phyloP scores from a whole-genome alignment of 169 alveolate genomes.

The Theileria parva region DNA sequence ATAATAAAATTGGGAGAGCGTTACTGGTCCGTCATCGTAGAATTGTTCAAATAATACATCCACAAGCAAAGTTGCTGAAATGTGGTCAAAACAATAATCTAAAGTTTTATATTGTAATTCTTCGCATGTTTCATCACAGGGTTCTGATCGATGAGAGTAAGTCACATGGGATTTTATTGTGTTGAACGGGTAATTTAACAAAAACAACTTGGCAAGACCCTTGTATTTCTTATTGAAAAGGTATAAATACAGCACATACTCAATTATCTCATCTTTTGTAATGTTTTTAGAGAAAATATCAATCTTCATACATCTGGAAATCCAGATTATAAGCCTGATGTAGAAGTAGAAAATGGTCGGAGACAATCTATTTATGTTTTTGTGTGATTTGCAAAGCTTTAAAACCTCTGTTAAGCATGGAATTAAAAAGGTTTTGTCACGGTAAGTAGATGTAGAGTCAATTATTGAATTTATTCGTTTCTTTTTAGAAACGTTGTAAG shows the following conservation, averaged over 20 bases:
- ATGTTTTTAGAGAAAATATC: constrained; percentile 28
- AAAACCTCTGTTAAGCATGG: constrained; percentile 26
- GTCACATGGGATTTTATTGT: neutral
- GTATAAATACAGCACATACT: constrained; percentile 27
- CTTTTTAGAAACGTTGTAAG: neutral
- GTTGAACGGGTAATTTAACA: neutral
- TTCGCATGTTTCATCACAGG: neutral
- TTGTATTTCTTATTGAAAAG: constrained; percentile 18
- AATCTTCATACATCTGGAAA: constrained; percentile 50
- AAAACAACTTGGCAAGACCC: neutral
- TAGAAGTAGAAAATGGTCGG: constrained; percentile 45
- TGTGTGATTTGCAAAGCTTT: constrained; percentile 9
- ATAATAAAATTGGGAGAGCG: constrained; percentile 41
- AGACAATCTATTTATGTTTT: constrained; percentile 6
- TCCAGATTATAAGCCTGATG: constrained; percentile 47
- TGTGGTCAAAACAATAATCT: constrained; percentile 26
- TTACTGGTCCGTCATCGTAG: constrained; percentile 46
- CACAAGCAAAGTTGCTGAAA: constrained; percentile 33
- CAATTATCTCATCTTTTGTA: constrained; percentile 19
- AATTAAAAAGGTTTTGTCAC: constrained; percentile 14
- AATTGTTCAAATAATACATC: constrained; percentile 43
- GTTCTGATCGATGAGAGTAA: neutral
- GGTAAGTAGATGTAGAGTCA: neutral
- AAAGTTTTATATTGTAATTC: neutral
- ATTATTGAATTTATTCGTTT: neutral